Evolutionary conservation across 805 yeast species (phyloP), one percentile per base, ranked within the genome.

Genomic region (Kluyveromyces nonfermentans): DNA sequence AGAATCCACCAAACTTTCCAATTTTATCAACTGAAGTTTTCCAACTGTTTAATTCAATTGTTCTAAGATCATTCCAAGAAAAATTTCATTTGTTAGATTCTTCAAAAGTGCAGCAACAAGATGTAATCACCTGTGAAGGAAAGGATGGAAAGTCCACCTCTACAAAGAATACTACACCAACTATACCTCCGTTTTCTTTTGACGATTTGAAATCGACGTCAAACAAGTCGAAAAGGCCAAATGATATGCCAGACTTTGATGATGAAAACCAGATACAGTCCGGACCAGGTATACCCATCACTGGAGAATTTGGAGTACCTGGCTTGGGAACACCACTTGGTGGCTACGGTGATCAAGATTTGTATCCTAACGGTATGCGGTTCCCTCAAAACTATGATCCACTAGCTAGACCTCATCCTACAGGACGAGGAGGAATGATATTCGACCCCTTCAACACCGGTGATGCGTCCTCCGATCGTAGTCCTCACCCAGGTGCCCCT

Each of bases 221-320:
- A 44, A 44, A 32, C 30, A 31, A 16, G 37, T 44, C 20, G 40
- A 44, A 28, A 67, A 64, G 39, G 59, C 71, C 75, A 2, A 43
- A 52, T 35, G 65, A 55, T 41, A 58, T 63, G 52, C 67, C 67
- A 4, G 53, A 55, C 1, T 63, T 62, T 44, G 66, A 62, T 22
- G 68, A 64, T 47, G 67, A 63, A 35, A 60, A 60, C 40, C 56
- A 62, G 32, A 42, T 57, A n/a, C 53, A 38, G 30, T 18, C 28
- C 7, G 38, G 59, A 20, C 42, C 45, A 8, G 48, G 49, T 12
- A 44, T 41, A 3, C 45, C 47, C 7, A 41, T 33, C 12, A 42
- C 46, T 19, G 49, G 49, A 17, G 44, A 39, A 35, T 46, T 46
- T 36, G 49, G 49, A 7, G 46, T 46, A 7, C 49, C 49, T 10